Conservation (phyloP, 352 stramenopile species). For the Aphanomyces invadans region DNA sequence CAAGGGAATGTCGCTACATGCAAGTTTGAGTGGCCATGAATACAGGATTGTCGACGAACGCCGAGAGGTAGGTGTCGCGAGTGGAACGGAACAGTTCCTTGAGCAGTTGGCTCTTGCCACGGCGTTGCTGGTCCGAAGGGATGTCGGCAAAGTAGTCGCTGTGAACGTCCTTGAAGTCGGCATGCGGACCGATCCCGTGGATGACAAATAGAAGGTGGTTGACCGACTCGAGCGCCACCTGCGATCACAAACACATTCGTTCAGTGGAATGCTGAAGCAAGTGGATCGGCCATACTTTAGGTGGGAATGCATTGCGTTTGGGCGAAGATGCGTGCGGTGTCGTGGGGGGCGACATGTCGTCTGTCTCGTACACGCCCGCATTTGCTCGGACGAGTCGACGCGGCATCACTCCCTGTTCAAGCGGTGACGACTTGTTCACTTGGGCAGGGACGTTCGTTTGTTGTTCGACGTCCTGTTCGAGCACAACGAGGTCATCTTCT, state of each 20-base stretch:
- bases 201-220: slow-evolving; percentile 85
- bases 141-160: slow-evolving; percentile 61
- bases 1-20: slow-evolving; percentile 30
- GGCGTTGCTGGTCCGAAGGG: slow-evolving; percentile 47
- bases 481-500: not conserved
- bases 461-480: not conserved
- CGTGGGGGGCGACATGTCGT: not conserved
- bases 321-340: not conserved
- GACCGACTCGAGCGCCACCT: slow-evolving; percentile 62
- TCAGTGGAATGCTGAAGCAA: too few species aligned
- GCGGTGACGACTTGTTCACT: too few species aligned
- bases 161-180: slow-evolving; percentile 77
- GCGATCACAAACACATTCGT: too few species aligned
- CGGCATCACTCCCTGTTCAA: not conserved
- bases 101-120: slow-evolving; percentile 38
- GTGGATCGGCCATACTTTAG: too few species aligned
- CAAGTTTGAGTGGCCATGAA: not conserved
- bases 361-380: not conserved
- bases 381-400: not conserved
- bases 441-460: too few species aligned
- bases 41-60: not conserved
- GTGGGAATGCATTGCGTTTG: not conserved
- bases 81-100: slow-evolving; percentile 65
- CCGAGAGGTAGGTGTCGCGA: slow-evolving; percentile 60
- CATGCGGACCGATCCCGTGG: slow-evolving; percentile 80